phyloP scores from a whole-genome alignment of 75 land plant genomes.

The Larix kaempferi region DNA sequence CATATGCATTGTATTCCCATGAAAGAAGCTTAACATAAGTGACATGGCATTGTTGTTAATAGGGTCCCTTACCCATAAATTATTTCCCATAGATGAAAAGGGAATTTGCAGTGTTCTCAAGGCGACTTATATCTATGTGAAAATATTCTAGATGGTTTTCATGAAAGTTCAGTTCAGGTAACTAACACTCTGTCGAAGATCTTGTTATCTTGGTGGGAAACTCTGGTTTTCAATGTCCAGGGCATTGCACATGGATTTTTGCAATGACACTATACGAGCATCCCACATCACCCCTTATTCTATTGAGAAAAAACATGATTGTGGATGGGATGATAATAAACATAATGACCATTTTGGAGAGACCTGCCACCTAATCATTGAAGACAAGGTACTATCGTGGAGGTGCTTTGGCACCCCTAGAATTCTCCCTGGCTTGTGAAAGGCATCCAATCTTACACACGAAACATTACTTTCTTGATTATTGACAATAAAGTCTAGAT shows the following conservation, averaged over 20 bases:
- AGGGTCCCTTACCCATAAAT: constrained; percentile 6
- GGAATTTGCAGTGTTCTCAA: constrained; percentile 55
- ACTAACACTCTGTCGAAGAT: no score
- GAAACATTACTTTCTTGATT: neutral
- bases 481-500: no score
- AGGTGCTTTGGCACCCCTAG: constrained; percentile 22
- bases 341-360: constrained; percentile 28
- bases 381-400: constrained; percentile 29
- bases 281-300: neutral
- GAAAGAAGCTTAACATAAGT: constrained; percentile 39
- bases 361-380: constrained; percentile 23
- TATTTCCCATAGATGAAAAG: constrained; percentile 17
- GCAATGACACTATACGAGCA: constrained; percentile 19
- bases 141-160: constrained; percentile 68
- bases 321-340: constrained; percentile 42
- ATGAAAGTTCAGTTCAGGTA: constrained; percentile 20
- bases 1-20: constrained; percentile 32
- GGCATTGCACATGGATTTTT: constrained; percentile 37
- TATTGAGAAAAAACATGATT: constrained; percentile 38
- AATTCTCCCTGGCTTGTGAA: constrained; percentile 33
- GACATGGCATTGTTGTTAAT: constrained; percentile 13
- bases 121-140: constrained; percentile 55
- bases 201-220: constrained; percentile 41
- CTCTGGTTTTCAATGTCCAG: constrained; percentile 33
- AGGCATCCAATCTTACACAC: constrained; percentile 5